Conservation (phyloP, 345 rosid species). For the Diplotaxis tenuifolia region DNA sequence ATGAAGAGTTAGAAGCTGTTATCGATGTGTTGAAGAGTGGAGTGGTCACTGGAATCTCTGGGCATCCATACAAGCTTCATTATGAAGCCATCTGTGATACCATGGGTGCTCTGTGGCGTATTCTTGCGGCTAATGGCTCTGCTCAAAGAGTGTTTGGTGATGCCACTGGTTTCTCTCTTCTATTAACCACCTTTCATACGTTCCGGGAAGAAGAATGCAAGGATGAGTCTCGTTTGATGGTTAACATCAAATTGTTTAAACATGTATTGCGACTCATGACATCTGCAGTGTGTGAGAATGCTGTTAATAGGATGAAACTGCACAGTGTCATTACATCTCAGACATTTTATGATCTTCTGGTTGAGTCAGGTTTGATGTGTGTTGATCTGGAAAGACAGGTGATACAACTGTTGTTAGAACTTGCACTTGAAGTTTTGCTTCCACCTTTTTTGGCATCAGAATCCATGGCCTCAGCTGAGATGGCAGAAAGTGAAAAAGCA, state of each 20-base stretch:
- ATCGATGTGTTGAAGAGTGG: conserved; percentile 94
- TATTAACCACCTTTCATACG: conserved; percentile 83
- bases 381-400: conserved; percentile 96
- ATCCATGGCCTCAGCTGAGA: conserved; percentile 42
- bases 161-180: conserved; percentile 95
- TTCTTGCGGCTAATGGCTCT: conserved; percentile 74
- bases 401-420: conserved; percentile 83
- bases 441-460: conserved; percentile 83
- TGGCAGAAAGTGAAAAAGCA: conserved; percentile 47
- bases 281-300: conserved; percentile 75
- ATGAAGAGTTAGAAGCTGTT: conserved; percentile 84
- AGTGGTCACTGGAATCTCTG: conserved; percentile 83
- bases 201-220: conserved; percentile 64
- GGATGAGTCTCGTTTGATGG: conserved; percentile 53
- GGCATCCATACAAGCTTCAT: conserved; percentile 84
- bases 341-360: conserved; percentile 84
- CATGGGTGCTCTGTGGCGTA: conserved; percentile 96
- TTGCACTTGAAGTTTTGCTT: conserved; percentile 88
- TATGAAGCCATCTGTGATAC: conserved; percentile 93
- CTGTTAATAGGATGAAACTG: conserved; percentile 78
- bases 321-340: conserved; percentile 78
- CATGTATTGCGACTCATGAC: conserved; percentile 86
- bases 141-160: conserved; percentile 95
- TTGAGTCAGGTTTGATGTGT: conserved; percentile 90
- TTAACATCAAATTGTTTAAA: conserved; percentile 67